Conservation (phyloP, 1,284 basidiomycete species). For the Moesziomyces globuligerus region DNA sequence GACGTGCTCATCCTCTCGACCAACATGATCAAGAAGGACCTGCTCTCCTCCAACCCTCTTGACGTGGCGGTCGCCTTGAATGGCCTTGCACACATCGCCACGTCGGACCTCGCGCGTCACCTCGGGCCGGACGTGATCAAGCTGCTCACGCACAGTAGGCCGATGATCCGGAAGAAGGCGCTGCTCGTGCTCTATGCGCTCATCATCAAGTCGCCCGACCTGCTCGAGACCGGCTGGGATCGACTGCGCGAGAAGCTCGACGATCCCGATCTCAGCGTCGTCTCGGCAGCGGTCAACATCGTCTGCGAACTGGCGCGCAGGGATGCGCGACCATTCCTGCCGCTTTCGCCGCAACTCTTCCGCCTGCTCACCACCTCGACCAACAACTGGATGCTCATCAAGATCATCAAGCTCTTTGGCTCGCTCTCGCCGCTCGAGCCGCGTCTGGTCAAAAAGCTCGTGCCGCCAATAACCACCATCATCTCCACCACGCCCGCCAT, state of each 20-base stretch:
- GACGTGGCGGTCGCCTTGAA: slow-evolving; percentile 85
- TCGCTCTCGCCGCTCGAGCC: slow-evolving; percentile 83
- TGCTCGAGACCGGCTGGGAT: slow-evolving; percentile 58
- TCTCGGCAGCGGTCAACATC: slow-evolving; percentile 91
- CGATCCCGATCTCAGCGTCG: slow-evolving; percentile 74
- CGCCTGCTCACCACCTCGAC: slow-evolving; percentile 91
- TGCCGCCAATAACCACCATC: slow-evolving; percentile 90
- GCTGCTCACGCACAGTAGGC: slow-evolving; percentile 89
- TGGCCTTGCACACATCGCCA: slow-evolving; percentile 87
- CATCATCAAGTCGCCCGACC: slow-evolving; percentile 56
- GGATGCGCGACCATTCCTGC: slow-evolving; percentile 57
- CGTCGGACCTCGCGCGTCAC: slow-evolving; percentile 86
- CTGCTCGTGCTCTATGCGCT: slow-evolving; percentile 78
- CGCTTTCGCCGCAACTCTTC: slow-evolving; percentile 86
- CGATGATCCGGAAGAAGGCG: slow-evolving; percentile 85
- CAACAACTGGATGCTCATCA: slow-evolving; percentile 99
- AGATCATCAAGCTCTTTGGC: slow-evolving; percentile 82
- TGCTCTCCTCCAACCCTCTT: slow-evolving; percentile 77
- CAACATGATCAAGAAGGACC: slow-evolving; percentile 96
- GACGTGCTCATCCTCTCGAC: slow-evolving; percentile 98
- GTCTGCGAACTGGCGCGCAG: slow-evolving; percentile 84
- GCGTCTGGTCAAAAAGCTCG: slow-evolving; percentile 89
- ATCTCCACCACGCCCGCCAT: slow-evolving; percentile 96
- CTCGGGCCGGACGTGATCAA: slow-evolving; percentile 85
- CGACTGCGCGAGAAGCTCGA: slow-evolving; percentile 78